Percentiles rank a stretch among this genome's conserved stretches.
These are phyloP conservation scores for Cardamine resedifolia DNA, from an alignment of 345 rosid genomes.

Conservation along the genomic window DNA sequence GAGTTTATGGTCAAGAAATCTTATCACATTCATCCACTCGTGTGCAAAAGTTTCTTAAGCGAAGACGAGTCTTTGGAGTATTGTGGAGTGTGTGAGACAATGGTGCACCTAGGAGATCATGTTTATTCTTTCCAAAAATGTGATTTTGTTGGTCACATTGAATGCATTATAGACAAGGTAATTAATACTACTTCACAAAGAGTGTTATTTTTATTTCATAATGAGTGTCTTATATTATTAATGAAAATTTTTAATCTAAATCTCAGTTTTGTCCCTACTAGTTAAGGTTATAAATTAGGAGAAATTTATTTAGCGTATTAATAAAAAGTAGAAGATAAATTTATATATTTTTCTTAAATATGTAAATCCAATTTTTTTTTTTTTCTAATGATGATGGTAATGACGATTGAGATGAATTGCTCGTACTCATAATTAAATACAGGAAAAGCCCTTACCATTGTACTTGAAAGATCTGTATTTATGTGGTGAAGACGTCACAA, in stretches of 20 bases:
- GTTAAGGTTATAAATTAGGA: no score
- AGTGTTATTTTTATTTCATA: no score
- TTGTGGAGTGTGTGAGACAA: slow-evolving; percentile 22
- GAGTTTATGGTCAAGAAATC: not conserved
- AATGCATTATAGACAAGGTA: slow-evolving; percentile 33
- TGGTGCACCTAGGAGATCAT: not conserved
- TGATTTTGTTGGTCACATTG: slow-evolving; percentile 30
- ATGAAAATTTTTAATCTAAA: no score
- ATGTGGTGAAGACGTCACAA: not conserved
- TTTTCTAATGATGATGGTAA: not conserved
- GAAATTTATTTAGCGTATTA: no score
- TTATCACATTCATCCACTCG: slow-evolving; percentile 20
- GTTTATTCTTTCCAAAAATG: slow-evolving; percentile 23
- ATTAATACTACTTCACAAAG: no score
- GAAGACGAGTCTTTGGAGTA: slow-evolving; percentile 8
- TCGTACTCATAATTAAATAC: not conserved
- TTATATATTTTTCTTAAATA: no score
- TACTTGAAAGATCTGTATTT: not conserved
- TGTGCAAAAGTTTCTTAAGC: not conserved
- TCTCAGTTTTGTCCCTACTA: no score
- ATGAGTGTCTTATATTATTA: no score
- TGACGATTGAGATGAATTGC: not conserved
- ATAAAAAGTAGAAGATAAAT: no score
- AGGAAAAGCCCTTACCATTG: not conserved
- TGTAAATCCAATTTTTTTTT: not conserved